These are phyloP conservation scores for Cyberlindnera saturnus DNA, from an alignment of 805 yeast genomes.

Conservation along the genomic window DNA sequence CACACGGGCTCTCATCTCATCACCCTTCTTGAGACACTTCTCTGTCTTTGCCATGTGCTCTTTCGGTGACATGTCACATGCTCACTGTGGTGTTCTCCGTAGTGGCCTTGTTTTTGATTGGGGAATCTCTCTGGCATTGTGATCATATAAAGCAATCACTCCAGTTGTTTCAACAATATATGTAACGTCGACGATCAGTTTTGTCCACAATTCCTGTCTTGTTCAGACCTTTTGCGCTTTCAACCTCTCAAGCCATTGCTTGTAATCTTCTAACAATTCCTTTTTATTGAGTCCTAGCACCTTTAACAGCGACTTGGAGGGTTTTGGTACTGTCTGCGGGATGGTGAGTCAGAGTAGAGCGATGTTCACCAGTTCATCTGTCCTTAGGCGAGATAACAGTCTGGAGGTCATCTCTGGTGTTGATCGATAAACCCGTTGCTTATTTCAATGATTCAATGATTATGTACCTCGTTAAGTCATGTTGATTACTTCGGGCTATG, in stretches of 20 bases:
- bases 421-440: constrained; percentile 14
- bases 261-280: constrained; percentile 7
- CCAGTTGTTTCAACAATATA: too few relatives aligned
- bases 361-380: constrained; percentile 16
- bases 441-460: constrained; percentile 1
- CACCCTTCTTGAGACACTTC: constrained; percentile 16
- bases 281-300: constrained; percentile 4
- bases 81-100: constrained; percentile 4
- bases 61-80: constrained; percentile 8
- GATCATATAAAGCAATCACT: too few relatives aligned
- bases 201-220: constrained; percentile 19
- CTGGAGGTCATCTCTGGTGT: constrained; percentile 10
- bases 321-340: constrained; percentile 15
- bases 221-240: neutral
- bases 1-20: constrained; percentile 13
- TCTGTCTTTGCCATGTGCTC: constrained; percentile 16
- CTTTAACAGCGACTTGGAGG: constrained; percentile 5
- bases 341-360: constrained; percentile 21
- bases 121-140: neutral
- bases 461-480: too few relatives aligned
- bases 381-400: constrained; percentile 15
- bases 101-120: neutral
- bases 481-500: too few relatives aligned
- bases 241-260: constrained; percentile 6
- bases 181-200: constrained; percentile 18